Evolutionary conservation across 2,329 filamentous ascomycete genomes (phyloP), one percentile per base, ranked within the genome.

Genomic region (Sporothrix pallida): DNA sequence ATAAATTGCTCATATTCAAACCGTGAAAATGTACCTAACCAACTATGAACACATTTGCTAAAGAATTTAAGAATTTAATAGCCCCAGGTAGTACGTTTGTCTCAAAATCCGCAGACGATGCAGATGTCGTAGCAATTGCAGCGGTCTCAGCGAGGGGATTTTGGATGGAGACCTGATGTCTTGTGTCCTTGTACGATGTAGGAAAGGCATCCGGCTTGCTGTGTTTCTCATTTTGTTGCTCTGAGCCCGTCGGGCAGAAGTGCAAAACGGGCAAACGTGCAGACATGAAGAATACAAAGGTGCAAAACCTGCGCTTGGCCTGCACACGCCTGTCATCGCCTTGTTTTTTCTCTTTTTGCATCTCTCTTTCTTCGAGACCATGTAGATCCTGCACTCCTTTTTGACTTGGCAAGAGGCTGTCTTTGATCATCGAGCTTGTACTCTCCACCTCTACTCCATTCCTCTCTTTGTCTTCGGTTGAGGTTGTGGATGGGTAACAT

Each of bases 151-250:
- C 46, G 31, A 67, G 60, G 17, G 58, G 17, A n/a, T 20, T 67
- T 37, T n/a, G 44, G 23, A 50, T 46, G 48, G 48, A 68, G 23
- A 15, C 15, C 31, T 37, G 31, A 3, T 37, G 31, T 37, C 31
- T 37, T 37, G 31, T 37, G 31, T 37, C 4, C 5, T 37, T 69
- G 73, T 69, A 23, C 23, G 62, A 62, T 48, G 37, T 31, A n/a
- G 73, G 69, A 74, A 68, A 42, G 26, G 48, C 52, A 52, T 72
- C 60, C 73, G 72, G 58, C 46, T 67, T 65, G 46, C 23, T 48
- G 3, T 20, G 23, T 50, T 17, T 42, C 52, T 12, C 17, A 48
- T 1, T 31, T 26, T 10, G 7, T 9, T 58, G n/a, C 37, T 48
- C 13, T 31, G 58, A 58, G 13, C 31, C 37, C 52, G 17, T 70